Evolutionary conservation across 352 stramenopile species (phyloP).

Genomic region (Lagenidium sp.): DNA sequence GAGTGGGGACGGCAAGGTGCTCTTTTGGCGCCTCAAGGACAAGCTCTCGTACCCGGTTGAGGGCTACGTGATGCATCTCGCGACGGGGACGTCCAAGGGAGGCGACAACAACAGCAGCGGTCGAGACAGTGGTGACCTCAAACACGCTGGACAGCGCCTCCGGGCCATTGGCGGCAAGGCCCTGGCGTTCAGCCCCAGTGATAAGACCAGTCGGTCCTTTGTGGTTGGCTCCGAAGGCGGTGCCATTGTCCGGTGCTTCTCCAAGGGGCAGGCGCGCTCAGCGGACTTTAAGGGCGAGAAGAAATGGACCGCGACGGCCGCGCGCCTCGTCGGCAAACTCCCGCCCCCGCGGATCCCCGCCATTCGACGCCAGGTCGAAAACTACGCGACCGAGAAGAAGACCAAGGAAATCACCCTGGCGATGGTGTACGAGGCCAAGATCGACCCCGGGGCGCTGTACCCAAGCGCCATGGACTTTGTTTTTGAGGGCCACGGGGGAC

Average conservation of each 20-base stretch:
- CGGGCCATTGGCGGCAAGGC: conserved; percentile 52
- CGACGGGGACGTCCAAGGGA: conserved; percentile 2
- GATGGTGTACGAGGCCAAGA: conserved; percentile 66
- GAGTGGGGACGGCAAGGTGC: conserved; percentile 75
- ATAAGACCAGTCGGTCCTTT: conserved; percentile 68
- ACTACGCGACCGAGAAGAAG: conserved; percentile 48
- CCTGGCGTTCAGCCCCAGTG: conserved; percentile 46
- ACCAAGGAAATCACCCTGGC: conserved; percentile 56
- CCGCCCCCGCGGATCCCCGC: conserved; percentile 27
- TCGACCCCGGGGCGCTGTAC: conserved; percentile 49
- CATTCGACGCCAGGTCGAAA: conserved; percentile 61
- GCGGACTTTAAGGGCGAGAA: conserved; percentile 67
- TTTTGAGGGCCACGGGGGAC: conserved; percentile 60
- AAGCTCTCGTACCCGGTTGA: conserved; percentile 81
- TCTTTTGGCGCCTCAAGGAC: conserved; percentile 84
- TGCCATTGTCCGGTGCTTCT: conserved; percentile 50
- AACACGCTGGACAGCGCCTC: conserved; percentile 3
- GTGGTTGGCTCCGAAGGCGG: conserved; percentile 72
- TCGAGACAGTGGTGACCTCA: no score
- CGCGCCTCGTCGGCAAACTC: conserved; percentile 46
- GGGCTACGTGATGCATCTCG: conserved; percentile 69
- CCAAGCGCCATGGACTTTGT: conserved; percentile 65
- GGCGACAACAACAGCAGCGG: conserved; percentile 11
- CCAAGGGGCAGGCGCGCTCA: conserved; percentile 35
- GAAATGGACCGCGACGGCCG: conserved; percentile 70